A percentile compares a stretch with the other conserved stretches of the same genome.
Evolutionary conservation across 495 filamentous ascomycete species (phyloP).

Genomic region (Usnea hakonensis): DNA sequence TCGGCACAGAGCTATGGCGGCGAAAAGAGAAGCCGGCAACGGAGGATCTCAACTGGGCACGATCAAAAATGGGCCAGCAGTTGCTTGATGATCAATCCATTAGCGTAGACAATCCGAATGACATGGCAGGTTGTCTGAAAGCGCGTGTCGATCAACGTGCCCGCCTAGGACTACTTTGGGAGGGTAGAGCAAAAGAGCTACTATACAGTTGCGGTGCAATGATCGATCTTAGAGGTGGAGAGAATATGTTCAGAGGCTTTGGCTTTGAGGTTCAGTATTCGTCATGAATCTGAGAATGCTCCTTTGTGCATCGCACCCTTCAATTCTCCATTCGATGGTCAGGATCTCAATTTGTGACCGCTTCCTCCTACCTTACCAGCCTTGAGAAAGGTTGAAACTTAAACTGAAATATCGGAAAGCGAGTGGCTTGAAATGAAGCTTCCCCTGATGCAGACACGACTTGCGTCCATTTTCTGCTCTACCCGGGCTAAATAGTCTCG

Average conservation of each 20-base stretch:
- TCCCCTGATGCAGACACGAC: background rate
- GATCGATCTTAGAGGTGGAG: constrained; percentile 63
- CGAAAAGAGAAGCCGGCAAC: constrained; percentile 41
- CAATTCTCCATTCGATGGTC: background rate
- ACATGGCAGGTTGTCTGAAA: constrained; percentile 81
- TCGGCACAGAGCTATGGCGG: constrained; percentile 87
- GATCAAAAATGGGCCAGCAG: constrained; percentile 11
- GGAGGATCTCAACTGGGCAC: constrained; percentile 33
- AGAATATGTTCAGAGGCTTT: constrained; percentile 63
- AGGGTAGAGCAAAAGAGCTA: constrained; percentile 85
- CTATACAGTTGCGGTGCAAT: constrained; percentile 82
- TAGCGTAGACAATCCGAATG: constrained; percentile 41
- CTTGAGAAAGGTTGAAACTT: background rate
- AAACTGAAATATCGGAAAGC: background rate
- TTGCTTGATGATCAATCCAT: background rate
- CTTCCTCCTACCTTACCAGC: background rate
- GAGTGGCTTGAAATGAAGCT: background rate
- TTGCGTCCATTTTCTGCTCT: background rate
- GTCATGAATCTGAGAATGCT: constrained; percentile 48
- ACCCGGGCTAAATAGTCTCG: background rate
- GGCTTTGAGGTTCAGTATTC: constrained; percentile 90
- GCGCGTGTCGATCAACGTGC: constrained; percentile 78
- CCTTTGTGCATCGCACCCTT: background rate
- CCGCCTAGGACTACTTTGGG: constrained; percentile 81
- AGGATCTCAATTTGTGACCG: background rate